Conservation (phyloP, 805 yeast species). For the Lipomyces orientalis region DNA sequence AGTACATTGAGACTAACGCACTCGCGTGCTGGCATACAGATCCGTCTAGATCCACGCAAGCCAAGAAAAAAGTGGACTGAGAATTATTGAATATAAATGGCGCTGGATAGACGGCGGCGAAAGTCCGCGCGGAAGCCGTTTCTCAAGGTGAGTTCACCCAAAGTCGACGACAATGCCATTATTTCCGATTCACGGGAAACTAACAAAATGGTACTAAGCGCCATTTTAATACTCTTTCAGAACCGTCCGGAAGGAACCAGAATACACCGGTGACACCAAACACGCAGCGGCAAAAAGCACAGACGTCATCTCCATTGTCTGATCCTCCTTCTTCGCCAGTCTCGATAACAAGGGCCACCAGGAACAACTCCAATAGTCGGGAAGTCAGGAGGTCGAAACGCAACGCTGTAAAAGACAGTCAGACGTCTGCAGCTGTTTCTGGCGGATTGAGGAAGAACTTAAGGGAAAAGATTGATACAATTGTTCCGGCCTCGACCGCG, state of each 20-base stretch:
- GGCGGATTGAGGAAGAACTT: neutral
- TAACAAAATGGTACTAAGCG: neutral
- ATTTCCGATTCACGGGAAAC: neutral
- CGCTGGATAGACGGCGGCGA: slow-evolving; percentile 2
- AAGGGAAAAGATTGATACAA: neutral
- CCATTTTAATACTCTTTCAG: slow-evolving; percentile 1
- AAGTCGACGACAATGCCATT: neutral
- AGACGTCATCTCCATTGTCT: neutral
- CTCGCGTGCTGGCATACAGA: neutral
- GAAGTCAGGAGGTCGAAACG: neutral
- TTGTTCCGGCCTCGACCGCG: neutral
- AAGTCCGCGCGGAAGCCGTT: slow-evolving; percentile 1
- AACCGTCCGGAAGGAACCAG: neutral
- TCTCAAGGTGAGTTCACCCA: neutral
- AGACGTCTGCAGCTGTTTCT: neutral
- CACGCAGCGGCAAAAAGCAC: neutral
- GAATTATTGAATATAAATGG: neutral
- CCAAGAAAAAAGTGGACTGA: neutral
- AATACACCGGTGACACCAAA: neutral
- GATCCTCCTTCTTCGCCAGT: neutral
- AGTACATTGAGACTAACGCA: neutral
- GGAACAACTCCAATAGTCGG: neutral
- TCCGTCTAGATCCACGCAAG: neutral
- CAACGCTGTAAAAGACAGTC: neutral
- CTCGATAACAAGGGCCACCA: neutral